These are phyloP conservation scores for Gossypium raimondii DNA, from an alignment of 345 rosid species.

Conservation along the genomic window DNA sequence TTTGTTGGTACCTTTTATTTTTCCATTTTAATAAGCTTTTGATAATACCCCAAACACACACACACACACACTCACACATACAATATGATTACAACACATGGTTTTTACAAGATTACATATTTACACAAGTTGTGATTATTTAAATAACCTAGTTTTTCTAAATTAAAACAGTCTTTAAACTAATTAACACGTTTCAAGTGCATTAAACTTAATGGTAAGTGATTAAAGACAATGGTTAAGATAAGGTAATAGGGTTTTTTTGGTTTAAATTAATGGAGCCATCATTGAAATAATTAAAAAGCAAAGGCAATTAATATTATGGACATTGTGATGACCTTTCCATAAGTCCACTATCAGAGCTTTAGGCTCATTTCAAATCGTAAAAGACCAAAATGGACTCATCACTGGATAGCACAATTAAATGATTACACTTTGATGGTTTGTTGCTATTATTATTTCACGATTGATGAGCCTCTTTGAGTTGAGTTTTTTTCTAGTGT, in stretches of 20 bases:
- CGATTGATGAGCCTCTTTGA: constrained; percentile 11
- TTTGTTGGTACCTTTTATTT: not conserved
- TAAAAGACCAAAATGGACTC: constrained; percentile 14
- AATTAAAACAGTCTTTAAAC: not conserved
- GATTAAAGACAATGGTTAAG: too few relatives aligned
- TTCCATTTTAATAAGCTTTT: not conserved
- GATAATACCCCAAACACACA: not conserved
- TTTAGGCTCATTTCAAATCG: not conserved
- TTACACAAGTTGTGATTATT: not conserved
- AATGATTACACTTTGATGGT: constrained; percentile 23
- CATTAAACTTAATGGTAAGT: too few relatives aligned
- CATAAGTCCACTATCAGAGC: not conserved
- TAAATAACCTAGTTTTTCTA: not conserved
- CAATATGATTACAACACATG: too few relatives aligned
- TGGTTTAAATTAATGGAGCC: not conserved
- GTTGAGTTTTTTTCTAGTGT: too few relatives aligned
- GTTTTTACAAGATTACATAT: not conserved
- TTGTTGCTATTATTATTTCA: constrained; percentile 24
- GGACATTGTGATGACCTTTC: not conserved
- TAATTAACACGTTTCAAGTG: too few relatives aligned
- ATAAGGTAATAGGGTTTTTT: not conserved
- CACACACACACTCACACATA: not conserved
- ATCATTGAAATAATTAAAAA: not conserved
- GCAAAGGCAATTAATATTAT: not conserved
- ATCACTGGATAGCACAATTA: constrained; percentile 9